phyloP scores from a whole-genome alignment of 176 grass and related monocot genomes.

The Hordeum vulgare region MorexV3_pseudomolecules_assembly NC_058523.1:160448871-160449370 shows the following conservation, averaged over 20 bases:
- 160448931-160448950: no score
- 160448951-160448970: background rate
- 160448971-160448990: background rate
- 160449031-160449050: background rate
- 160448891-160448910: background rate
- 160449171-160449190: background rate
- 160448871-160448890: background rate
- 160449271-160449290: background rate
- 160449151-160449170: background rate
- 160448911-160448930: no score
- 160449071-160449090: background rate
- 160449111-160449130: background rate
- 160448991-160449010: background rate
- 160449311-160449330: background rate
- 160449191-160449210: background rate
- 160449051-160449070: no score
- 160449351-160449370: background rate
- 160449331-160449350: background rate
- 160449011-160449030: background rate
- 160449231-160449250: background rate
- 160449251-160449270: background rate
- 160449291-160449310: conserved; percentile 38
- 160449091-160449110: background rate
- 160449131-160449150: background rate
- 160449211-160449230: background rate